Evolutionary conservation across 345 rosid species (phyloP).

Genomic region (Salix dunnii): DNA sequence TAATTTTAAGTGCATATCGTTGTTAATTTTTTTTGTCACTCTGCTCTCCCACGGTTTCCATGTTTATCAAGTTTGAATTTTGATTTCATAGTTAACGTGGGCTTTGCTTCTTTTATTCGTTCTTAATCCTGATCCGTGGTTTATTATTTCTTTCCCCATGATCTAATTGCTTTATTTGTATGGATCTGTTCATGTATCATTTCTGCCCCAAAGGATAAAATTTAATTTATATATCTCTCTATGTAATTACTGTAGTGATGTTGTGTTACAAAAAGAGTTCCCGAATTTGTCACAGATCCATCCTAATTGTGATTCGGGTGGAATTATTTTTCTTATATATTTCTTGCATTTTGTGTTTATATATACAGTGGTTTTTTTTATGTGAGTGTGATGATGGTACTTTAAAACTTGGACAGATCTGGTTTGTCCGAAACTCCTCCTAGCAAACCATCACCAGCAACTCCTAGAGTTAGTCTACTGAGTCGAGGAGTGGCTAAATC

Average conservation of each 20-base stretch:
- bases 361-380: slow-evolving; percentile 5
- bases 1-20: neutral
- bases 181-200: slow-evolving; percentile 7
- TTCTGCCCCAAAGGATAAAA: neutral
- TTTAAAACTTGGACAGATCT: slow-evolving; percentile 51
- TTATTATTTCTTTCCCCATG: neutral
- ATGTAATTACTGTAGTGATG: no score
- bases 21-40: neutral
- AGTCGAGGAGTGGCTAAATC: slow-evolving; percentile 54
- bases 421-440: slow-evolving; percentile 73
- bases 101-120: slow-evolving; percentile 13
- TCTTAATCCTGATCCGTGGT: slow-evolving; percentile 9
- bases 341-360: slow-evolving; percentile 13
- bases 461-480: slow-evolving; percentile 60
- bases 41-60: neutral
- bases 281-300: slow-evolving; percentile 20
- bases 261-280: neutral
- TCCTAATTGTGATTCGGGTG: slow-evolving; percentile 2
- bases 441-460: slow-evolving; percentile 58
- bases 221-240: neutral
- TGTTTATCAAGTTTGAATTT: slow-evolving; percentile 5
- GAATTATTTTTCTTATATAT: neutral
- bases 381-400: slow-evolving; percentile 4
- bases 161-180: neutral
- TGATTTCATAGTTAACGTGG: slow-evolving; percentile 5